Conservation (phyloP, 2,329 filamentous ascomycete genomes). For the Colletotrichum sp. region DNA sequence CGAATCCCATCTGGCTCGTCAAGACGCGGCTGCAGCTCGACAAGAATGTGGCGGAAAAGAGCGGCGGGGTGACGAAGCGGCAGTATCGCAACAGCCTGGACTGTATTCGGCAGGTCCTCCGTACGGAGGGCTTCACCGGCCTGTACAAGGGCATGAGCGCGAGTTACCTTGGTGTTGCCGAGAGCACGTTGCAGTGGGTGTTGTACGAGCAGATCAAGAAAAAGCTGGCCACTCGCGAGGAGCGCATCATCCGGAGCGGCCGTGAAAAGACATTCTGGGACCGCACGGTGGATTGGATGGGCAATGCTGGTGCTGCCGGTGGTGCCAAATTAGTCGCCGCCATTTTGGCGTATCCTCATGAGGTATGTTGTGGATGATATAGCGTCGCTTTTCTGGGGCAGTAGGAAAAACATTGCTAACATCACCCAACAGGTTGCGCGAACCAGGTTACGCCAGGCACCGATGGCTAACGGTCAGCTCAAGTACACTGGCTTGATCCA, state of each 20-base stretch:
- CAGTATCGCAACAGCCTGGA: constrained; percentile 89
- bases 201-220: constrained; percentile 93
- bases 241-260: constrained; percentile 60
- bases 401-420: constrained; percentile 1
- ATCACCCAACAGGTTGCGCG: constrained; percentile 66
- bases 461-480: constrained; percentile 70
- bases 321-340: constrained; percentile 86
- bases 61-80: constrained; percentile 58
- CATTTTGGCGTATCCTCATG: constrained; percentile 88
- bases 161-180: constrained; percentile 88
- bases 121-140: constrained; percentile 79
- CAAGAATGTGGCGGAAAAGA: constrained; percentile 74
- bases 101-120: constrained; percentile 82
- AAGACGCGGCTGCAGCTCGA: constrained; percentile 94
- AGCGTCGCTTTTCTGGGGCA: background rate
- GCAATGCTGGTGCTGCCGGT: constrained; percentile 80
- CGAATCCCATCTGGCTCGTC: constrained; percentile 95
- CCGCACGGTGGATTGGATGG: constrained; percentile 75
- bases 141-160: constrained; percentile 91
- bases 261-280: constrained; percentile 74
- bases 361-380: constrained; percentile 54
- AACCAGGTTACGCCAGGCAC: constrained; percentile 84
- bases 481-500: constrained; percentile 91
- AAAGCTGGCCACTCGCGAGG: constrained; percentile 69
- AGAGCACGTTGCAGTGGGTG: constrained; percentile 92